Evolutionary conservation across 208 protist genomes (phyloP).

Genomic region (Wallacemonas sp.): DNA sequence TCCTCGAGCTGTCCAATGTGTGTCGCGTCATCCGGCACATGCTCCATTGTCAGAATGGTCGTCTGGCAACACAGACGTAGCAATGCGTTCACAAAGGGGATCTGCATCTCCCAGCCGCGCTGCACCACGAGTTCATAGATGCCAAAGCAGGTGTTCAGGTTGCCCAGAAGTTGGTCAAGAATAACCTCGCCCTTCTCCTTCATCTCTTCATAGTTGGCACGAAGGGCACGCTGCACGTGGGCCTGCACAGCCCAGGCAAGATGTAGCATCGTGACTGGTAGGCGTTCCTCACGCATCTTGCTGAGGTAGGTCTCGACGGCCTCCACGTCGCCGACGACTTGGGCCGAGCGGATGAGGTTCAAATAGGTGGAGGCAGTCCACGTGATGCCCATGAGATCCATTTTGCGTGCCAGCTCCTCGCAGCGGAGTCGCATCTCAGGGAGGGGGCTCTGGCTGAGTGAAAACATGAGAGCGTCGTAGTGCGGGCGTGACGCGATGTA

Average conservation of each 20-base stretch:
- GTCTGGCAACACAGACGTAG: conserved; percentile 83
- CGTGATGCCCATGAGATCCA: conserved; percentile 88
- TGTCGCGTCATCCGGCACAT: conserved; percentile 49
- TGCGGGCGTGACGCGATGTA: conserved; percentile 85
- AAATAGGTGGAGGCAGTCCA: conserved; percentile 87
- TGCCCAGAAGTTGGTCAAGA: conserved; percentile 56
- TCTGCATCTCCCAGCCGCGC: conserved; percentile 77
- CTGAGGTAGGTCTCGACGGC: conserved; percentile 73
- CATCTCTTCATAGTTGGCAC: conserved; percentile 69
- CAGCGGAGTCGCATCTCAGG: conserved; percentile 87
- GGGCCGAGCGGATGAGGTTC: conserved; percentile 80
- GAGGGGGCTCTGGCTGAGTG: conserved; percentile 68
- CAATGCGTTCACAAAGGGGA: conserved; percentile 81
- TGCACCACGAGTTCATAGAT: conserved; percentile 84
- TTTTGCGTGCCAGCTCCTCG: conserved; percentile 87
- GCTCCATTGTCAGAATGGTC: conserved; percentile 81
- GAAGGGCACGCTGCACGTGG: conserved; percentile 74
- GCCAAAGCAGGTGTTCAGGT: conserved; percentile 80
- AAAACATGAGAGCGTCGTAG: conserved; percentile 87
- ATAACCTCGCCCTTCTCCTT: conserved; percentile 56
- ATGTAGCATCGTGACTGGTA: conserved; percentile 66
- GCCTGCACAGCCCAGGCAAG: conserved; percentile 83
- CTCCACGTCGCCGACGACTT: conserved; percentile 81
- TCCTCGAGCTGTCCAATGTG: conserved; percentile 73
- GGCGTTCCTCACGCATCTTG: conserved; percentile 83